Evolutionary conservation across 305 asterid species (phyloP).

Genomic region (Rubia balearica): DNA sequence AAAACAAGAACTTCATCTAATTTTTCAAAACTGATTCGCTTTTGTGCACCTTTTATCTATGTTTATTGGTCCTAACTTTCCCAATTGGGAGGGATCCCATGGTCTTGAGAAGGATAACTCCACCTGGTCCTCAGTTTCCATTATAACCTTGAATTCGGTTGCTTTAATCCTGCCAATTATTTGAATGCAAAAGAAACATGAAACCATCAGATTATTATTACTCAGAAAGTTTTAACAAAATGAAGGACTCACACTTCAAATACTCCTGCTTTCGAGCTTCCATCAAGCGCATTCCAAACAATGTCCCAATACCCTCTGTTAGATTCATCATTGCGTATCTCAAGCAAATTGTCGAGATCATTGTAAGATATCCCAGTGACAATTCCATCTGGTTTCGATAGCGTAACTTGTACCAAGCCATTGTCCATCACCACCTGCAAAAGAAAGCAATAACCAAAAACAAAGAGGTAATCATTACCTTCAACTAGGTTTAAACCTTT

Average conservation of each 20-base stretch:
- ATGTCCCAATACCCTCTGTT: slow-evolving; percentile 98
- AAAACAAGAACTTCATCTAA: neutral
- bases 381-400: slow-evolving; percentile 82
- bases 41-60: slow-evolving; percentile 70
- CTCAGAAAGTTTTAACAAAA: neutral
- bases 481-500: slow-evolving; percentile 1
- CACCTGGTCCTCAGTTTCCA: slow-evolving; percentile 74
- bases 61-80: slow-evolving; percentile 66
- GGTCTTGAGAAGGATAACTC: slow-evolving; percentile 85
- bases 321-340: slow-evolving; percentile 60
- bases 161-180: slow-evolving; percentile 48
- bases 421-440: slow-evolving; percentile 83
- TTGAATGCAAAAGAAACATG: neutral
- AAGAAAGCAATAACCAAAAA: neutral
- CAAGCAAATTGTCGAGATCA: slow-evolving; percentile 76
- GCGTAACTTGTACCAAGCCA: slow-evolving; percentile 70
- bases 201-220: slow-evolving; percentile 5
- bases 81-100: slow-evolving; percentile 78
- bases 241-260: slow-evolving; percentile 72
- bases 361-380: slow-evolving; percentile 70
- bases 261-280: slow-evolving; percentile 55
- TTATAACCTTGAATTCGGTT: slow-evolving; percentile 61
- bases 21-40: neutral
- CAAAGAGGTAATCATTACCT: slow-evolving; percentile 7
- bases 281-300: slow-evolving; percentile 80